Conservation (phyloP, 1,284 basidiomycete genomes). For the Ustilago vetiveriae region DNA sequence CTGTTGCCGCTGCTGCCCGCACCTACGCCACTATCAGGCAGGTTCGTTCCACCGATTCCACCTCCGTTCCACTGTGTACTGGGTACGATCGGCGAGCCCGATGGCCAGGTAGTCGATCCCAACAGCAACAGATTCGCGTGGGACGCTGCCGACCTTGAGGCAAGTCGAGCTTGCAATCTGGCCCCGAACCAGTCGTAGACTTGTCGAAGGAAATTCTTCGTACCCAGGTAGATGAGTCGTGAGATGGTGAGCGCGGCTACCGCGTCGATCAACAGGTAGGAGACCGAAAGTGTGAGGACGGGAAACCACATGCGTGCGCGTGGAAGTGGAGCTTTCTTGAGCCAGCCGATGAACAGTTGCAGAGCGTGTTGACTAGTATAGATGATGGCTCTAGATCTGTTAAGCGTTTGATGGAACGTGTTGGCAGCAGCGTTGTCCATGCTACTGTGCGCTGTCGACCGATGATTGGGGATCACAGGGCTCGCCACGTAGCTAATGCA, state of each 20-base stretch:
- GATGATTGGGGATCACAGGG: too few species aligned
- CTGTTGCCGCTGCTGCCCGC: background rate
- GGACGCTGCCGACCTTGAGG: constrained; percentile 3
- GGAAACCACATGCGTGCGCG: constrained; percentile 32
- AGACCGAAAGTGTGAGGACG: constrained; percentile 30
- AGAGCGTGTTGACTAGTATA: too few species aligned
- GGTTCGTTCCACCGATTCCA: constrained; percentile 33
- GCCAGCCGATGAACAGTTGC: too few species aligned
- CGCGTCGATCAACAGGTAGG: constrained; percentile 41
- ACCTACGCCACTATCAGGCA: constrained; percentile 2
- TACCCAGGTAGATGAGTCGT: constrained; percentile 35
- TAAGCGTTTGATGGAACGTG: too few species aligned
- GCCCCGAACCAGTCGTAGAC: constrained; percentile 28
- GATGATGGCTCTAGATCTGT: too few species aligned
- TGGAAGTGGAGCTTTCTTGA: background rate
- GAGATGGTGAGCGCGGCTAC: constrained; percentile 34
- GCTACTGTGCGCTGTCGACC: background rate
- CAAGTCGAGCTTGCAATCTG: constrained; percentile 19
- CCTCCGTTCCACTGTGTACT: constrained; percentile 42
- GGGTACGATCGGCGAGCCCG: constrained; percentile 23
- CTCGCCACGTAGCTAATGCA: too few species aligned
- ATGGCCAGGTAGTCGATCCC: constrained; percentile 24
- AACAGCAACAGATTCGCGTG: constrained; percentile 19
- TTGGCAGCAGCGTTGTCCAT: constrained; percentile 5
- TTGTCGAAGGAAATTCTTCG: constrained; percentile 8